These are phyloP conservation scores for Xylariales sp. DNA, from an alignment of 2,329 filamentous ascomycete species.

Conservation along the genomic window DNA sequence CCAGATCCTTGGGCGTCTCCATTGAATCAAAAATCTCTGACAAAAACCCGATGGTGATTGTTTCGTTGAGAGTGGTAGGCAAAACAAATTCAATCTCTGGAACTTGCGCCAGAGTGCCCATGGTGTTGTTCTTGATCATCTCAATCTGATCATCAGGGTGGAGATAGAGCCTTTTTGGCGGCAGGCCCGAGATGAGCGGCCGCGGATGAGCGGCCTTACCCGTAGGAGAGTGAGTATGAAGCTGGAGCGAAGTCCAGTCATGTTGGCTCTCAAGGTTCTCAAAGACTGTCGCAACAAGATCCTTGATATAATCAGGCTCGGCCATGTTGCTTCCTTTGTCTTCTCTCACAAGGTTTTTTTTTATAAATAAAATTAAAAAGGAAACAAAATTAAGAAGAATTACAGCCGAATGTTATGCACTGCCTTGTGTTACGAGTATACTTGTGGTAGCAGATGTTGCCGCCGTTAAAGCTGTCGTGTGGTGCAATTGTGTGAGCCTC, in stretches of 20 bases:
- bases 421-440: no score
- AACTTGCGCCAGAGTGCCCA: conserved; percentile 41
- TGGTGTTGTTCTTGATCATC: conserved; percentile 58
- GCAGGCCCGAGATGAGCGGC: conserved; percentile 67
- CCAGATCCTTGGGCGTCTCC: conserved; percentile 35
- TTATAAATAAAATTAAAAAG: no score
- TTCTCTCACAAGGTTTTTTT: no score
- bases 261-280: conserved; percentile 74
- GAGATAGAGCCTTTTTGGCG: conserved; percentile 68
- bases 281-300: conserved; percentile 56
- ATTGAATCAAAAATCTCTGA: conserved; percentile 66
- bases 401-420: no score
- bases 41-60: conserved; percentile 64
- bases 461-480: no score
- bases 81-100: conserved; percentile 73
- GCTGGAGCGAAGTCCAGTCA: conserved; percentile 61
- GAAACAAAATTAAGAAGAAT: no score
- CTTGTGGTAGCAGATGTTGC: no score
- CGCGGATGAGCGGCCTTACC: conserved; percentile 42
- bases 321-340: conserved; percentile 17
- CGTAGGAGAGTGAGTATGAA: conserved; percentile 41
- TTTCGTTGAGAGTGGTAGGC: conserved; percentile 68
- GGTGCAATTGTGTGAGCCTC: no score
- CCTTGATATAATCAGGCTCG: conserved; percentile 17
- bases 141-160: conserved; percentile 81